Percentiles rank a stretch among this genome's conserved stretches.
These are phyloP conservation scores for Fusarium caatingaense DNA, from an alignment of 2,329 filamentous ascomycete genomes.

Conservation along the genomic window DNA sequence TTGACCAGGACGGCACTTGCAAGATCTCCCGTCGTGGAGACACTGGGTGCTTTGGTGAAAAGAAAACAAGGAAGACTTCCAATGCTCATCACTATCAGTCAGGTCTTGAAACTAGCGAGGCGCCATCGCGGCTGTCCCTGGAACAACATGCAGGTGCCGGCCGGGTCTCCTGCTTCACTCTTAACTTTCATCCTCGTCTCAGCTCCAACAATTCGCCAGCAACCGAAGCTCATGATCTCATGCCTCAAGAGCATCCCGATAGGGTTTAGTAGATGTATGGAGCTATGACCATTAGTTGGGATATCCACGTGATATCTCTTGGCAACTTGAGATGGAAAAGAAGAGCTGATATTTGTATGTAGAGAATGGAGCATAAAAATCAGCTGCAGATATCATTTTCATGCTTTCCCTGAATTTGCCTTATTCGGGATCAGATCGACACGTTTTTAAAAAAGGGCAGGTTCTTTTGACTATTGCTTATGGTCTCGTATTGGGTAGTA, in stretches of 20 bases:
- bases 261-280: slow-evolving; percentile 42
- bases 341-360: slow-evolving; percentile 5
- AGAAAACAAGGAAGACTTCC: background rate
- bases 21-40: slow-evolving; percentile 24
- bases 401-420: slow-evolving; percentile 21
- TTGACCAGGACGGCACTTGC: background rate
- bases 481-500: slow-evolving; percentile 39
- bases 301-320: slow-evolving; percentile 43
- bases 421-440: slow-evolving; percentile 34
- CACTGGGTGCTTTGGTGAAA: background rate
- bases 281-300: slow-evolving; percentile 47
- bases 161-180: slow-evolving; percentile 27
- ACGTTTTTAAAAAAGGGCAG: slow-evolving; percentile 24
- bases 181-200: slow-evolving; percentile 14
- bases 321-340: slow-evolving; percentile 14
- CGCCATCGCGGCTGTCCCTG: slow-evolving; percentile 28
- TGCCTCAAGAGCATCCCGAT: slow-evolving; percentile 26
- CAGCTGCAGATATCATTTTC: slow-evolving; percentile 14
- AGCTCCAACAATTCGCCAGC: slow-evolving; percentile 17
- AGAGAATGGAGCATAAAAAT: slow-evolving; percentile 7
- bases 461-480: slow-evolving; percentile 2
- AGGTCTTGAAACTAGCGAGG: slow-evolving; percentile 33
- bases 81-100: background rate
- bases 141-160: slow-evolving; percentile 39
- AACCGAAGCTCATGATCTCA: slow-evolving; percentile 24